A percentile compares a stretch with the other conserved stretches of the same genome.
Evolutionary conservation across 2,329 filamentous ascomycete genomes (phyloP).

Genomic region (Cercospora zeina): DNA sequence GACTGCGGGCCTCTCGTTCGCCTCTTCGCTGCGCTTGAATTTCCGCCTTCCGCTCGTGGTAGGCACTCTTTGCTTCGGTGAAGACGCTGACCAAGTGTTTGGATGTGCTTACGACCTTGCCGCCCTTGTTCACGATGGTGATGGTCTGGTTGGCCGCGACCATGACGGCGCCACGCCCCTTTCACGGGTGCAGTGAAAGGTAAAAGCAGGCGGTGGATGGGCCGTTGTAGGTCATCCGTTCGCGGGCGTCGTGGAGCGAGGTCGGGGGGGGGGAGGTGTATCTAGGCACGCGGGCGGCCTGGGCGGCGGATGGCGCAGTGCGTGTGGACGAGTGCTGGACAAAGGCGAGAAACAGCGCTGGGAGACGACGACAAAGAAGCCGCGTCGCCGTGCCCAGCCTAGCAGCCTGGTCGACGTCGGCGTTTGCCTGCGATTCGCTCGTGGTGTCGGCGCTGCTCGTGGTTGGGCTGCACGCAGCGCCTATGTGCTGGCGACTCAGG

Average conservation of each 20-base stretch:
- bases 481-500: neutral
- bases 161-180: constrained; percentile 10
- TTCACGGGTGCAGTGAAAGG: neutral
- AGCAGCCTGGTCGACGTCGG: constrained; percentile 1
- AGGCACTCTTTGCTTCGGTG: constrained; percentile 86
- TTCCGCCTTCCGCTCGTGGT: constrained; percentile 82
- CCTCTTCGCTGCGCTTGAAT: constrained; percentile 69
- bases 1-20: constrained; percentile 46
- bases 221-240: neutral
- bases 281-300: neutral
- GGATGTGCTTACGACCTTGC: constrained; percentile 86
- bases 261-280: neutral
- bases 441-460: constrained; percentile 4
- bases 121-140: constrained; percentile 86
- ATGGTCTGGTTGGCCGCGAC: constrained; percentile 65
- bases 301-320: neutral
- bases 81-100: constrained; percentile 88
- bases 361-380: constrained; percentile 3
- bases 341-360: neutral
- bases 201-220: neutral
- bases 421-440: constrained; percentile 10
- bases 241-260: neutral
- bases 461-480: neutral
- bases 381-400: neutral
- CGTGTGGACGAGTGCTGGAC: neutral